Evolutionary conservation across 2,329 filamentous ascomycete genomes (phyloP).

Genomic region (Xylaria arbuscula): DNA sequence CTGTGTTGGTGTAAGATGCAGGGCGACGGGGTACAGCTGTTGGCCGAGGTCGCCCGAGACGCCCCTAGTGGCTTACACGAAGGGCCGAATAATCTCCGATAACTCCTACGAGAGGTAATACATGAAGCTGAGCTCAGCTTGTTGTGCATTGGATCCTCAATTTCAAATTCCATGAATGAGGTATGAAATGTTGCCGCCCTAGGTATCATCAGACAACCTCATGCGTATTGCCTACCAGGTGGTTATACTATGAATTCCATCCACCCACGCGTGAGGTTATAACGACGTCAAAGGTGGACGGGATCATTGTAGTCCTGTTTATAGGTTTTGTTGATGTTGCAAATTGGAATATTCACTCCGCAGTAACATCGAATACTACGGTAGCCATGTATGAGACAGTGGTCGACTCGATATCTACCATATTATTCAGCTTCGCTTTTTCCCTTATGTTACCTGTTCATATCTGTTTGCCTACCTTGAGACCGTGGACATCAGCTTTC

Average conservation of each 20-base stretch:
- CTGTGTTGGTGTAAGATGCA: not conserved
- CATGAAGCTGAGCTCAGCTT: not conserved
- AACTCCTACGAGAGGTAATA: conserved; percentile 1
- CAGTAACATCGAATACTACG: no score
- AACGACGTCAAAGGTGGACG: no score
- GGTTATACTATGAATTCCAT: no score
- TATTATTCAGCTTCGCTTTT: not conserved
- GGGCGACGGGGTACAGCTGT: not conserved
- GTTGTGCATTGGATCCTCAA: not conserved
- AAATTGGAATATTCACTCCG: no score
- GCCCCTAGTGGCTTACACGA: not conserved
- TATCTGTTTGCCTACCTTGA: not conserved
- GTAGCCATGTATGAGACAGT: no score
- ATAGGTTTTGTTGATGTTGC: no score
- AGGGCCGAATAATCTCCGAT: conserved; percentile 30
- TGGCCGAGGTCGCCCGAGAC: not conserved
- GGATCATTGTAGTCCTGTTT: no score
- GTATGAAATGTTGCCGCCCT: no score
- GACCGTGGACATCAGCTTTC: not conserved
- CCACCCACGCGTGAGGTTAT: no score
- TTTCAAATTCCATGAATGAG: no score
- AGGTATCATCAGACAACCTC: no score
- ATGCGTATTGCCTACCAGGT: no score
- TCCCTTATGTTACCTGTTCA: not conserved
- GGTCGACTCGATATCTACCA: not conserved